phyloP scores from a whole-genome alignment of 1,284 basidiomycete genomes.

The Heterobasidion parviporum region DNA sequence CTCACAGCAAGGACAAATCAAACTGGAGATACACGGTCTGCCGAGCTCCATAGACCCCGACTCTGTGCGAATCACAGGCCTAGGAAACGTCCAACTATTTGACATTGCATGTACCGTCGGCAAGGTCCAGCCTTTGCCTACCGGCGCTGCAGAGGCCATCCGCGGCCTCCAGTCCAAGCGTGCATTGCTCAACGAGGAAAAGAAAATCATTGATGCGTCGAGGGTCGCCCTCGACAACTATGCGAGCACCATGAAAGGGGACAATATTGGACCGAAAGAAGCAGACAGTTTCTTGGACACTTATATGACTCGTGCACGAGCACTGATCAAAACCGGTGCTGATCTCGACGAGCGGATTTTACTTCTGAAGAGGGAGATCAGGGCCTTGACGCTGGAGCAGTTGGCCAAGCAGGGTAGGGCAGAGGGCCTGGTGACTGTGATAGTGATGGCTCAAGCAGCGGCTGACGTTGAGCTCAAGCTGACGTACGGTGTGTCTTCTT shows the following conservation, averaged over 20 bases:
- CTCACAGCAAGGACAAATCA: constrained; percentile 38
- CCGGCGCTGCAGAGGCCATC: constrained; percentile 23
- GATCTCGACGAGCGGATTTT: constrained; percentile 33
- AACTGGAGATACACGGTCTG: constrained; percentile 36
- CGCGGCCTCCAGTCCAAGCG: constrained; percentile 26
- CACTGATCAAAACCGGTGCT: constrained; percentile 26
- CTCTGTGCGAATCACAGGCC: constrained; percentile 39
- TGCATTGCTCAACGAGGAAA: constrained; percentile 27
- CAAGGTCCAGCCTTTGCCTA: constrained; percentile 9
- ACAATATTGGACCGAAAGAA: constrained; percentile 24
- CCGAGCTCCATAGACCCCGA: constrained; percentile 38
- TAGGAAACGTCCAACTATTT: constrained; percentile 34
- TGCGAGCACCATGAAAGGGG: constrained; percentile 32
- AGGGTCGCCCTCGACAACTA: constrained; percentile 33
- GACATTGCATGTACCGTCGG: constrained; percentile 37
- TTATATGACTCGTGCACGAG: constrained; percentile 16
- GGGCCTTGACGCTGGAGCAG: constrained; percentile 22
- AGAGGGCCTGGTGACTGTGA: constrained; percentile 27
- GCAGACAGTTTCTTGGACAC: constrained; percentile 29
- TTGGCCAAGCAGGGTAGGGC: constrained; percentile 26
- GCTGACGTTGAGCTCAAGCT: constrained; percentile 34
- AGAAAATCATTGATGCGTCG: constrained; percentile 29
- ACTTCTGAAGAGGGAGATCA: constrained; percentile 31
- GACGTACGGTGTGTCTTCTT: constrained; percentile 40
- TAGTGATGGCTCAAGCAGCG: constrained; percentile 28